Base-by-base conservation (phyloP, 2,329 filamentous ascomycete species). In the Stylonectria norvegica region DNA sequence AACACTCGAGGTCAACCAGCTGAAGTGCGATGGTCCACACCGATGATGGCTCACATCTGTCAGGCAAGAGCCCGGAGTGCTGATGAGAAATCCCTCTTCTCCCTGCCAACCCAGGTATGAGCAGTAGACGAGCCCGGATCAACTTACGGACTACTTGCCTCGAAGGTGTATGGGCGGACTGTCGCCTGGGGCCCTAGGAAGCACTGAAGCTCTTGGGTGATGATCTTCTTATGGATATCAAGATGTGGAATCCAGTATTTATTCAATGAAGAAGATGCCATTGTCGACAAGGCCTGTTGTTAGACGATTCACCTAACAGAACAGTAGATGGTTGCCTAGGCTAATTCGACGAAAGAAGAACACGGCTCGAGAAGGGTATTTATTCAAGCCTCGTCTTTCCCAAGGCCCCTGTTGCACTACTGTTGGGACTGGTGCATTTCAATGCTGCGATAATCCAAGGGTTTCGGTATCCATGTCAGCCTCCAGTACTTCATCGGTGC, bases 31-130 rank as follows among this genome's bases (percentile, higher is more conserved):
- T 20, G 12, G n/a, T 22, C 22, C 23, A 40, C 29, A 16, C 20
- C 22, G 36, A 33, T 28, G 25, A 22, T 34, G 30, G 55, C 76
- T 71, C 62, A 80, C 77, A 66, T 81, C 77, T 50, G 75, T 78
- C 50, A 81, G 59, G 56, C 75, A 80, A 39, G 70, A 66, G 22
- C 77, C 77, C 6, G 75, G 73, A 3, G 76, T 79, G 20, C 71
- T 73, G 53, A 81, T 79, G 43, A 81, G 67, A 51, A 74, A 81
- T 3, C 78, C 78, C 59, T 81, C 77, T 62, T 80, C 76, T 52
- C 77, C 77, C 76, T 79, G 45, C n/a, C 34, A 41, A 34, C 35
- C 42, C 41, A 25, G 22, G 40, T 45, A 59, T 53, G 49, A 56
- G 39, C 37, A 51, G 38, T 41, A 46, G 52, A 56, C 31, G 33